These are phyloP conservation scores for Phlyctochytrium bullatum DNA, from an alignment of 192 early-diverging fungal species.

Conservation along the genomic window DNA sequence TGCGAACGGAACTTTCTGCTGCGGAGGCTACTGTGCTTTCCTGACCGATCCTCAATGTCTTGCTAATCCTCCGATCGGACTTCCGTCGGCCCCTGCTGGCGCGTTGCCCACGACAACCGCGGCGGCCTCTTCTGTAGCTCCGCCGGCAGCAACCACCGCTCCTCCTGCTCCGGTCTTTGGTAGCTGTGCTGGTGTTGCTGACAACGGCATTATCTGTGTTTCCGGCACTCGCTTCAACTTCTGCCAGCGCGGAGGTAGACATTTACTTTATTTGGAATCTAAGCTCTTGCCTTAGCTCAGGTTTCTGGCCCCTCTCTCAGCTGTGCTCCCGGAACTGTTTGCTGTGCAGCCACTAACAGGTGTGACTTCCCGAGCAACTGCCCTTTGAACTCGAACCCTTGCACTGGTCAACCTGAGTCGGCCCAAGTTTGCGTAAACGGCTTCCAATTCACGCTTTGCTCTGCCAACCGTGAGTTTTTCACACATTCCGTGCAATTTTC, in stretches of 20 bases:
- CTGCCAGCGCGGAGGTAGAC: background rate
- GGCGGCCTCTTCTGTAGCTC: background rate
- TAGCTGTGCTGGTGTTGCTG: background rate
- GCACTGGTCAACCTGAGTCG: background rate
- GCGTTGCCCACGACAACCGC: constrained; percentile 11
- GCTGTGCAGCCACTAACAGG: constrained; percentile 13
- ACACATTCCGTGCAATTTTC: no score
- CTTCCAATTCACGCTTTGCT: background rate
- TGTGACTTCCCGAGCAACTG: background rate
- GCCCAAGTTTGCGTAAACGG: constrained; percentile 2
- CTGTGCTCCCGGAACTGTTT: constrained; percentile 20
- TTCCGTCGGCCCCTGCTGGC: constrained; percentile 1
- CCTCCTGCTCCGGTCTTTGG: background rate
- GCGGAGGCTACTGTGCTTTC: background rate
- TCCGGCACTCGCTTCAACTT: background rate
- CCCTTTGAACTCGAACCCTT: no score
- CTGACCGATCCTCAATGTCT: background rate
- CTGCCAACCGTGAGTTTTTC: background rate
- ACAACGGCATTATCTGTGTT: background rate
- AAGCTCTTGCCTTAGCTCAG: no score
- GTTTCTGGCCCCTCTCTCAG: constrained; percentile 11
- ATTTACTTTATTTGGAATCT: no score
- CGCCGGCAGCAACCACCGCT: background rate
- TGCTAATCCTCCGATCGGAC: background rate
- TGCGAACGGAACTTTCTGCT: background rate